A percentile compares a stretch with the other conserved stretches of the same genome.
Evolutionary conservation across 495 filamentous ascomycete genomes (phyloP).

Genomic region (Penicillium goetzii): DNA sequence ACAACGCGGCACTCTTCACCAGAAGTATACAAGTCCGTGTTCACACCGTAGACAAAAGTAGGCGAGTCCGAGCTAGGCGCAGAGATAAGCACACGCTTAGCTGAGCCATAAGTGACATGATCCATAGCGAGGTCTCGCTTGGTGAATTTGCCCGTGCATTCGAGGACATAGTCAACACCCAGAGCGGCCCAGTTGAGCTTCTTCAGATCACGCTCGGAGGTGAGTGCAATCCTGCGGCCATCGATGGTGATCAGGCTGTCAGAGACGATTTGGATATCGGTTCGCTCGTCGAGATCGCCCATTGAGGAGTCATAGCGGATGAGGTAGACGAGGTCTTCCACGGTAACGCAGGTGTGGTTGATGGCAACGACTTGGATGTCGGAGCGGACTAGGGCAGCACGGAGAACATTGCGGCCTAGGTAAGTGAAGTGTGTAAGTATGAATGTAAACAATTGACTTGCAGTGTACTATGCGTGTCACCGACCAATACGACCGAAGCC

Average conservation of each 20-base stretch:
- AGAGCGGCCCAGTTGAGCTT: constrained; percentile 38
- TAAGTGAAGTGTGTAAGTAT: neutral
- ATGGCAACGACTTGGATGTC: constrained; percentile 41
- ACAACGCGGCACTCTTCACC: constrained; percentile 34
- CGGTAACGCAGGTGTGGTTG: constrained; percentile 41
- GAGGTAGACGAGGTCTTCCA: constrained; percentile 43
- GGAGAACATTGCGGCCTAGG: constrained; percentile 42
- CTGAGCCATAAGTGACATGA: constrained; percentile 36
- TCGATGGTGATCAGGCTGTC: constrained; percentile 35
- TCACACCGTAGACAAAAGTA: constrained; percentile 43
- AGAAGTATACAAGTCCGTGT: constrained; percentile 32
- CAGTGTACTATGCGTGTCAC: neutral
- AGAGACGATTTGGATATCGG: constrained; percentile 33
- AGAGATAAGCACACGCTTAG: constrained; percentile 42
- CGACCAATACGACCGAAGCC: constrained; percentile 41
- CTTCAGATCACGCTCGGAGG: constrained; percentile 40
- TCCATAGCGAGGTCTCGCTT: constrained; percentile 38
- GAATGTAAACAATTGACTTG: neutral
- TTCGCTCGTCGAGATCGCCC: constrained; percentile 34
- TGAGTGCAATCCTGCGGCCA: constrained; percentile 34
- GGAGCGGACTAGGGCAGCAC: constrained; percentile 36
- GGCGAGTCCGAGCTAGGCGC: constrained; percentile 42
- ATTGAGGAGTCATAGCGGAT: constrained; percentile 45
- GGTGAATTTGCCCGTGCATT: constrained; percentile 45
- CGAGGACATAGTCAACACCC: constrained; percentile 41